These are phyloP conservation scores for Austroboletus festivus DNA, from an alignment of 768 basidiomycete genomes.

Conservation along the genomic window DNA sequence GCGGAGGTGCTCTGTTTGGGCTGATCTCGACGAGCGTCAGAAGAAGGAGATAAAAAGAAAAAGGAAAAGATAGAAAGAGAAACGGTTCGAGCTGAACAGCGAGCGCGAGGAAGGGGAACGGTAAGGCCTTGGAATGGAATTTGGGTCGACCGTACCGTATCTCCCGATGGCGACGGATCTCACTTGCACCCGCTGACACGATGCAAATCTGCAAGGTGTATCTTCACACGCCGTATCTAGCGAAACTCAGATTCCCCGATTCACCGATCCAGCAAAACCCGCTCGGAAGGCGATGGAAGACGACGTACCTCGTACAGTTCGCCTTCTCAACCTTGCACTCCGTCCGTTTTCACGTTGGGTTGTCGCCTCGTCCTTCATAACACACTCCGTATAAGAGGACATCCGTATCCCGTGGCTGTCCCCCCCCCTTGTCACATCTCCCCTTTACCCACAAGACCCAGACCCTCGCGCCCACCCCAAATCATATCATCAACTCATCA, in stretches of 20 bases:
- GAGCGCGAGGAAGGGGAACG: slow-evolving; percentile 7
- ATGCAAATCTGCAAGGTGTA: slow-evolving; percentile 30
- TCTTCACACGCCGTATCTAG: slow-evolving; percentile 29
- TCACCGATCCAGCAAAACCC: slow-evolving; percentile 20
- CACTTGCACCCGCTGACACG: slow-evolving; percentile 30
- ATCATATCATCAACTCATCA: slow-evolving; percentile 2
- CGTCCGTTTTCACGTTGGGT: not conserved
- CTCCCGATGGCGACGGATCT: slow-evolving; percentile 67
- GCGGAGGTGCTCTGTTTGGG: no score
- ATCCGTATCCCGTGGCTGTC: slow-evolving; percentile 20
- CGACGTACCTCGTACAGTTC: slow-evolving; percentile 16
- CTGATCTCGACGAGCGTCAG: no score
- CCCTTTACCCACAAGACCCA: slow-evolving; percentile 29
- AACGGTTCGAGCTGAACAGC: not conserved
- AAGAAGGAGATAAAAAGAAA: not conserved
- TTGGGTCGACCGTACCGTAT: slow-evolving; percentile 47
- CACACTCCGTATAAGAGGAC: slow-evolving; percentile 20
- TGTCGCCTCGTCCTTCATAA: no score
- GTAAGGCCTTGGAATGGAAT: slow-evolving; percentile 11
- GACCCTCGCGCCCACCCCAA: slow-evolving; percentile 24
- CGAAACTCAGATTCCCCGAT: slow-evolving; percentile 28
- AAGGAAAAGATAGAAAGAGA: slow-evolving; percentile 22
- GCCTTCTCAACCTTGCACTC: slow-evolving; percentile 4
- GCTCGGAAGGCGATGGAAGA: slow-evolving; percentile 7
- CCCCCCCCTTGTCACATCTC: slow-evolving; percentile 12